Evolutionary conservation across 2,329 filamentous ascomycete genomes (phyloP), one percentile per base, ranked within the genome.

Genomic region (Fonsecaea multimorphosa): DNA sequence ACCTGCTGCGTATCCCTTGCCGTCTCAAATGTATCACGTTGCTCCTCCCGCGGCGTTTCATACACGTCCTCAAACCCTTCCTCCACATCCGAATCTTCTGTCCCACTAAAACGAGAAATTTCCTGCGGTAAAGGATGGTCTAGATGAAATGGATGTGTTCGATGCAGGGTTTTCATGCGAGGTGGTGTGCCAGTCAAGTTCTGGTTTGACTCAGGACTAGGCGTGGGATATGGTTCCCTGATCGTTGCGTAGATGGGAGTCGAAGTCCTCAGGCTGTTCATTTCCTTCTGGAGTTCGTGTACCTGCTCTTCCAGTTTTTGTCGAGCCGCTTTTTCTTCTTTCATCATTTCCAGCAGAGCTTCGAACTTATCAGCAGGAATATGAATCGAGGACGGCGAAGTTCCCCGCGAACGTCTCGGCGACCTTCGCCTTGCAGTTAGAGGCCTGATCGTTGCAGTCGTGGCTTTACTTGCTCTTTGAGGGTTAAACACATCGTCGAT

Each of bases 321-420:
- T 32, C 81, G 79, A 1, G 81, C 81, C 4, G 75, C 77, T 67
- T 82, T 80, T 67, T 83, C 81, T 55, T 80, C 74, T 5, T 79
- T 77, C 12, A 83, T 75, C 1, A 83, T 74, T 12, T 77, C 80
- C 31, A 82, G 77, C 1, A 83, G 73, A 0, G 78, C 77, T 63
- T 79, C 81, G 68, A 82, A 82, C 61, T 82, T 79, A 49, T 83
- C 80, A 16, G 80, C 75, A 3, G 80, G 65, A 24, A 69, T 64
- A 16, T 64, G 66, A 29, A 68, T 66, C 16, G 72, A 70, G 24
- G 67, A 63, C 34, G 66, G 65, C 44, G 71, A 70, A n/a, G 59
- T 53, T 2, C 57, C 63, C 14, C 65, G 22, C 8, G 70, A 70
- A 16, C 46, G 58, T 31, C 31, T 36, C 31, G 70, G 64, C 11